A percentile compares a stretch with the other conserved stretches of the same genome.
These are phyloP conservation scores for Scheffersomyces titani DNA, from an alignment of 1,139 yeast species.

Conservation along the genomic window DNA sequence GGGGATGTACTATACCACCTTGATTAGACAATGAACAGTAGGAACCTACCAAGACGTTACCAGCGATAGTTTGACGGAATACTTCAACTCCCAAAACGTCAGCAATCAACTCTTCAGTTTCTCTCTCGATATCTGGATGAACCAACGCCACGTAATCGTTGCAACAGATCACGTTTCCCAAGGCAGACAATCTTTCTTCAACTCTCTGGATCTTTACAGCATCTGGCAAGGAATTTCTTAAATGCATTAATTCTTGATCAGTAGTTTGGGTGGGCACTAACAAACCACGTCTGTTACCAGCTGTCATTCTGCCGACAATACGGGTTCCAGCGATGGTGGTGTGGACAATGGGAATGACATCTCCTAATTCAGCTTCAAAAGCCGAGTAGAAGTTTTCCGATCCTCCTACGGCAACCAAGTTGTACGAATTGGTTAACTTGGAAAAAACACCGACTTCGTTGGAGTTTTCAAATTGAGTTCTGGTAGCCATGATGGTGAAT, in stretches of 20 bases:
- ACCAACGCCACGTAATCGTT: slow-evolving; percentile 98
- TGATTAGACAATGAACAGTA: slow-evolving; percentile 94
- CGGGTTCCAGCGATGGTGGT: slow-evolving; percentile 98
- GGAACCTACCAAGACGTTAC: slow-evolving; percentile 95
- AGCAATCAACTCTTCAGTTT: slow-evolving; percentile 97
- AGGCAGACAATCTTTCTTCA: slow-evolving; percentile 93
- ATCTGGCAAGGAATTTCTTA: slow-evolving; percentile 97
- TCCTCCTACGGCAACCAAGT: slow-evolving; percentile 96
- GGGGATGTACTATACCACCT: slow-evolving; percentile 98
- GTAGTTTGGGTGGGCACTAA: slow-evolving; percentile 97
- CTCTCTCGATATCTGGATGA: slow-evolving; percentile 98
- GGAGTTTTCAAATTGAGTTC: slow-evolving; percentile 87
- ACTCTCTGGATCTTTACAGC: slow-evolving; percentile 94
- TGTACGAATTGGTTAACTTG: slow-evolving; percentile 93
- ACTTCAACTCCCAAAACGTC: slow-evolving; percentile 99
- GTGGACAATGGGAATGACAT: slow-evolving; percentile 93
- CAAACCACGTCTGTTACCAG: slow-evolving; percentile 97
- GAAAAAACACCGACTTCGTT: slow-evolving; percentile 98
- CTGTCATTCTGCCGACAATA: slow-evolving; percentile 97
- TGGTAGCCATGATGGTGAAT: slow-evolving; percentile 39
- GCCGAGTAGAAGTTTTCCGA: slow-evolving; percentile 98
- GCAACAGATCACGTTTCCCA: slow-evolving; percentile 98
- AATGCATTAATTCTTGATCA: slow-evolving; percentile 98
- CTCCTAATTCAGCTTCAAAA: slow-evolving; percentile 96
- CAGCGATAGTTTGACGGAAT: slow-evolving; percentile 98